Conservation (phyloP, 2,329 filamentous ascomycete species). For the Seiridium unicorne region DNA sequence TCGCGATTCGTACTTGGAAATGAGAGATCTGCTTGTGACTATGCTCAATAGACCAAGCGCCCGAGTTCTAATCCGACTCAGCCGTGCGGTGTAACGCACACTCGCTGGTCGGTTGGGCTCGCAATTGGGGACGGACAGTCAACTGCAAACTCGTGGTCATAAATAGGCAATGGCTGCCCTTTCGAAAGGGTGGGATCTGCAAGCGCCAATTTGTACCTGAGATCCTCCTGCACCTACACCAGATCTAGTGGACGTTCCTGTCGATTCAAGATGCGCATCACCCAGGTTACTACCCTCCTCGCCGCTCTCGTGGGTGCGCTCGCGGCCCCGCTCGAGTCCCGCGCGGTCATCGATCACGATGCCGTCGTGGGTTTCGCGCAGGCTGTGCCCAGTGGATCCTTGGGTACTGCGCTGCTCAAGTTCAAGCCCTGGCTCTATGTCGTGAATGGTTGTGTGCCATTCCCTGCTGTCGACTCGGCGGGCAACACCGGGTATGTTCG, state of each 20-base stretch:
- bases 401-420: constrained; percentile 48
- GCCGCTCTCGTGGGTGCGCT: constrained; percentile 10
- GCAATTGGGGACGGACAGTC: neutral
- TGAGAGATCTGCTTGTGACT: neutral
- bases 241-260: neutral
- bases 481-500: constrained; percentile 32
- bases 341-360: constrained; percentile 26
- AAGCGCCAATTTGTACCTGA: neutral
- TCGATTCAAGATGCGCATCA: constrained; percentile 13
- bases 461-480: constrained; percentile 51
- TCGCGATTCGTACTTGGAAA: neutral
- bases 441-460: constrained; percentile 56
- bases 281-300: constrained; percentile 9
- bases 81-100: neutral
- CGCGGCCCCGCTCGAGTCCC: constrained; percentile 16
- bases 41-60: neutral
- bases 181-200: neutral
- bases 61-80: neutral
- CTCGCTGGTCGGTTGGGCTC: neutral
- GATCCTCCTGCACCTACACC: neutral
- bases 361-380: constrained; percentile 50
- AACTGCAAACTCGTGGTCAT: neutral
- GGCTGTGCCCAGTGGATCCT: constrained; percentile 44
- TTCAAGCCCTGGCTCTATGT: constrained; percentile 54
- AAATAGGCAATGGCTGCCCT: neutral